Evolutionary conservation across 108 stramenopile species (phyloP), one percentile per base, ranked within the genome.

Genomic region (Ochromonas danica): DNA sequence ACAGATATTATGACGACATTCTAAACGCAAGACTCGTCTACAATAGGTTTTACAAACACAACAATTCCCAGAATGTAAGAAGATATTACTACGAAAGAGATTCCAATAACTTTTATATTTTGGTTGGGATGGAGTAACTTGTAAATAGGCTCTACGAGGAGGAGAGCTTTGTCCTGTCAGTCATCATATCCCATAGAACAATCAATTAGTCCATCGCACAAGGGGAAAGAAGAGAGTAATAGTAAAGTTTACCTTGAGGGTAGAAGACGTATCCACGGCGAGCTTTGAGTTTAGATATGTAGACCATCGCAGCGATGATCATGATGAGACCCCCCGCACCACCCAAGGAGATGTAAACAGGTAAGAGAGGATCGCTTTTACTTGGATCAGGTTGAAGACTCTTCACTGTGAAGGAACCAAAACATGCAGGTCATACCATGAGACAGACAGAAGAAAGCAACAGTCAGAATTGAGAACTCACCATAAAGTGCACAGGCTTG

Each of bases 1-100:
- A 39, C 80, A 81, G 35, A 81, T 41, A 33, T 1, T 14, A 71
- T 81, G 80, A 22, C 38, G 22, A 39, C 80, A 81, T 40, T n/a
- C 25, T 71, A 40, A 36, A 75, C 35, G 0, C 33, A 1, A 2
- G 42, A 1, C 39, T 41, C 38, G 0, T 3, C 27, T 1, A 62
- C 17, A 22, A 28, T 6, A 38, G 39, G 39, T 42, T 40, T 0
- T 0, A 1, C 27, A 0, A 0, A n/a, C n/a, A n/a, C n/a, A n/a
- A n/a, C n/a, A n/a, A n/a, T n/a, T n/a, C n/a, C n/a, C n/a, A n/a
- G n/a, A n/a, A n/a, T n/a, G n/a, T n/a, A n/a, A n/a, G n/a, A n/a
- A n/a, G n/a, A n/a, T n/a, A n/a, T n/a, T n/a, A n/a, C n/a, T n/a
- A n/a, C n/a, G n/a, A n/a, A n/a, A n/a, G n/a, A n/a, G n/a, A n/a